Base-by-base conservation (phyloP, 129 eudicot genomes). In the Chrysanthemum seticuspe region DNA sequence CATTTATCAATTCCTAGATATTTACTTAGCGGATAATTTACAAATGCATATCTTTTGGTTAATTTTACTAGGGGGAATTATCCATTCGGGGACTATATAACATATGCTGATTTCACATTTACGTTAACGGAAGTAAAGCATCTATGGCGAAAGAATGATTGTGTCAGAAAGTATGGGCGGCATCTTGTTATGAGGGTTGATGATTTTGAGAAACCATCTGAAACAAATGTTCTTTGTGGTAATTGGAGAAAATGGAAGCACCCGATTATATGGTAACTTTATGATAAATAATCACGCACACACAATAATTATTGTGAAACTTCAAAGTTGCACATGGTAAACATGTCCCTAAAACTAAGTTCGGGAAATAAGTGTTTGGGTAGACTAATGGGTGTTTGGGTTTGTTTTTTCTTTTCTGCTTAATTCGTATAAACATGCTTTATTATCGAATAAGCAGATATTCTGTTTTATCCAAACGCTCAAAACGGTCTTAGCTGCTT, bases 111-210 rank as follows among this genome's bases (percentile, higher is more conserved):
- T 34, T 84, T 63, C 74, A 57, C 92, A 16, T 87, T 87, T 52
- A 84, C 92, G 29, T 65, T 87, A 68, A 79, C 76, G 47, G 92
- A 87, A 82, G 92, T 87, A 77, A 87, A 87, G 65, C 92, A 87
- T 79, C 69, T 87, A 53, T 87, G 92, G 92, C 70, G 79, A 67
- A 70, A 76, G 53, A 76, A 87, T 31, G 73, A 80, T 50, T 87
- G 92, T 62, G 34, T 76, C 15, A 75, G 85, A 40, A 84, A 76
- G 36, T 87, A 79, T 10, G 75, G 74, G 15, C 76, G 89, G 44
- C 77, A 81, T 70, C 84, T 87, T 72, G 81, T 76, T 29, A 85
- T 87, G 70, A 51, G 92, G 25, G 83, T 78, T 2, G 92, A 87
- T 71, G 80, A 84, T 71, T 84, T 87, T 12, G 87, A 84, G 67